Evolutionary conservation across 2,329 filamentous ascomycete genomes (phyloP).

Genomic region (Colletotrichum sidae): DNA sequence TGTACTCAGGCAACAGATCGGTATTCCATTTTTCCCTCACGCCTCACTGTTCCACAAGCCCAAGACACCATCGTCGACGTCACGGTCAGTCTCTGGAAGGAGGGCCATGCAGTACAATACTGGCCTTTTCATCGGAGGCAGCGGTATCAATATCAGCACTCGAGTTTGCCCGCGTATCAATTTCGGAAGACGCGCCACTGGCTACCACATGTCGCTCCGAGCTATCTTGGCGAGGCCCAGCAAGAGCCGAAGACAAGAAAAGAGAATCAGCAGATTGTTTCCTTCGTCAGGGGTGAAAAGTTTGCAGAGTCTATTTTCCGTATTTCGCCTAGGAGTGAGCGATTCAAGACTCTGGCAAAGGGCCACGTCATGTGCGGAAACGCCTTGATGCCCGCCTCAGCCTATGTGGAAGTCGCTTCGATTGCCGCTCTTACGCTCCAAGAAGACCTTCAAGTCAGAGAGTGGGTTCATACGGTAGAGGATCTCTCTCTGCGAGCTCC

Average conservation of each 20-base stretch:
- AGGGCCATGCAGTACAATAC: slow-evolving; percentile 36
- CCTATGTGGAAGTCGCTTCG: slow-evolving; percentile 17
- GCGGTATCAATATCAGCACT: slow-evolving; percentile 12
- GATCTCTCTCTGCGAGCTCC: slow-evolving; percentile 6
- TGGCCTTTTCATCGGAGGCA: slow-evolving; percentile 43
- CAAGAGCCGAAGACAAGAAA: background rate
- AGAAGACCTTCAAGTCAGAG: background rate
- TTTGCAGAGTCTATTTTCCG: background rate
- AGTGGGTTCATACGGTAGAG: slow-evolving; percentile 3
- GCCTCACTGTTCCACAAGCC: slow-evolving; percentile 21
- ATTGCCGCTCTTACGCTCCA: slow-evolving; percentile 13
- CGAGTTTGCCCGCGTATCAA: slow-evolving; percentile 45
- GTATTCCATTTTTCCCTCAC: slow-evolving; percentile 15
- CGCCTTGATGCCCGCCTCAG: slow-evolving; percentile 20
- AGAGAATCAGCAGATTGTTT: background rate
- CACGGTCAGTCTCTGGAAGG: slow-evolving; percentile 39
- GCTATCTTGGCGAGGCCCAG: background rate
- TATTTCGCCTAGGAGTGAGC: slow-evolving; percentile 3
- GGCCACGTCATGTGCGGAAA: slow-evolving; percentile 15
- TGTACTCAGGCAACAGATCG: background rate
- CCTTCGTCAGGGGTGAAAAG: slow-evolving; percentile 2
- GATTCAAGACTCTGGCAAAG: slow-evolving; percentile 1
- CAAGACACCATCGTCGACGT: slow-evolving; percentile 15
- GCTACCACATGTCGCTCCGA: slow-evolving; percentile 33
- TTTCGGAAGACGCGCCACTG: slow-evolving; percentile 45